Conservation (phyloP, 2,329 filamentous ascomycete genomes). For the Phyllosticta citribraziliensis region DNA sequence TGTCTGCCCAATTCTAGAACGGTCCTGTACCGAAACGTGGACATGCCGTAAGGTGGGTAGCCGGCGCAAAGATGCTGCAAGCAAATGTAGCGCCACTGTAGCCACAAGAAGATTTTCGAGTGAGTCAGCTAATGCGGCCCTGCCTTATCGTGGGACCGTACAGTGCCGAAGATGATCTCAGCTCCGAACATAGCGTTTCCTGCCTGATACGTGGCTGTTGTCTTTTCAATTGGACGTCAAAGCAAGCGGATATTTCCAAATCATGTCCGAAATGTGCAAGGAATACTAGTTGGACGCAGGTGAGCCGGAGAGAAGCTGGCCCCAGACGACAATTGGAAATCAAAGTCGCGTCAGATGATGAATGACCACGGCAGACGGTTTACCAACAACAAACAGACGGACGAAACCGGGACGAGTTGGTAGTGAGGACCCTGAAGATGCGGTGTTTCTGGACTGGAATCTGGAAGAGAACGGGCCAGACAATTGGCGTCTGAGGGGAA, state of each 20-base stretch:
- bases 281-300: not conserved
- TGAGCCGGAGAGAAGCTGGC: not conserved
- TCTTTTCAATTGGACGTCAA: not conserved
- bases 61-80: slow-evolving; percentile 8
- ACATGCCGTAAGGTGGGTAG: not conserved
- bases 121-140: not conserved
- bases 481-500: not conserved
- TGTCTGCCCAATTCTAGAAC: not conserved
- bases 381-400: not conserved
- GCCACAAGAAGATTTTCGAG: not conserved
- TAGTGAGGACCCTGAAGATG: not conserved
- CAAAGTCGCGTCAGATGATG: not conserved
- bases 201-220: not conserved
- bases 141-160: not conserved
- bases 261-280: not conserved
- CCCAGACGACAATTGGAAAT: not conserved
- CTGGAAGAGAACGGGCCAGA: not conserved
- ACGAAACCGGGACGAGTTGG: not conserved
- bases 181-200: not conserved
- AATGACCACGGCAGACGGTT: not conserved
- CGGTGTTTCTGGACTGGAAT: not conserved
- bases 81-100: slow-evolving; percentile 1
- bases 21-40: slow-evolving; percentile 2
- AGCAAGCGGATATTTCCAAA: not conserved
- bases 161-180: not conserved